These are phyloP conservation scores for Ophiosphaerella narmari DNA, from an alignment of 2,329 filamentous ascomycete species.

Conservation along the genomic window DNA sequence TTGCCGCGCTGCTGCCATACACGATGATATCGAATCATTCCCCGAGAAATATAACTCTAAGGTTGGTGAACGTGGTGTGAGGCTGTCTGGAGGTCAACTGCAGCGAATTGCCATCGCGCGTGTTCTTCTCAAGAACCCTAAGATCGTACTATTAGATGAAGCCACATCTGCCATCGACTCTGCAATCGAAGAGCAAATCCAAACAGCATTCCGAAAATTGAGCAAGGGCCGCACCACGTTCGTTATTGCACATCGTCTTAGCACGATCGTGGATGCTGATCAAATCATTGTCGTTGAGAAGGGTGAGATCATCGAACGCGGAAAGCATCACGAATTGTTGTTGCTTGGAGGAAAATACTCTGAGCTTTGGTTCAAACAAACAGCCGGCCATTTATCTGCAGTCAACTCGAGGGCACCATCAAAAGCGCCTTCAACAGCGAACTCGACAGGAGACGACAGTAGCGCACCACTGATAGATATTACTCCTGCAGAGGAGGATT, in stretches of 20 bases:
- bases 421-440: conserved; percentile 21
- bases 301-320: conserved; percentile 76
- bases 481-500: conserved; percentile 27
- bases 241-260: conserved; percentile 77
- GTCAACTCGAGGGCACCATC: conserved; percentile 20
- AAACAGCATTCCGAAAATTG: conserved; percentile 63
- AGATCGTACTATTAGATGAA: conserved; percentile 85
- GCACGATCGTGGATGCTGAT: conserved; percentile 83
- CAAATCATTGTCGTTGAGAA: conserved; percentile 80
- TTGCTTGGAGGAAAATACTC: conserved; percentile 73
- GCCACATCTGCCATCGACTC: conserved; percentile 87
- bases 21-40: conserved; percentile 66
- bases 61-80: conserved; percentile 48
- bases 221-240: conserved; percentile 68
- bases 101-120: conserved; percentile 72
- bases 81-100: conserved; percentile 67
- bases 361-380: conserved; percentile 90
- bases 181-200: conserved; percentile 68
- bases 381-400: conserved; percentile 30
- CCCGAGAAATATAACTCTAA: conserved; percentile 50
- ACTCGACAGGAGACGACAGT: conserved; percentile 14
- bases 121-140: conserved; percentile 77
- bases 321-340: conserved; percentile 78
- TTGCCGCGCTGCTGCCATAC: conserved; percentile 65
- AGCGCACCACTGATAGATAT: conserved; percentile 28